These are phyloP conservation scores for Tylopilus sp. DNA, from an alignment of 1,284 basidiomycete species.

Conservation along the genomic window DNA sequence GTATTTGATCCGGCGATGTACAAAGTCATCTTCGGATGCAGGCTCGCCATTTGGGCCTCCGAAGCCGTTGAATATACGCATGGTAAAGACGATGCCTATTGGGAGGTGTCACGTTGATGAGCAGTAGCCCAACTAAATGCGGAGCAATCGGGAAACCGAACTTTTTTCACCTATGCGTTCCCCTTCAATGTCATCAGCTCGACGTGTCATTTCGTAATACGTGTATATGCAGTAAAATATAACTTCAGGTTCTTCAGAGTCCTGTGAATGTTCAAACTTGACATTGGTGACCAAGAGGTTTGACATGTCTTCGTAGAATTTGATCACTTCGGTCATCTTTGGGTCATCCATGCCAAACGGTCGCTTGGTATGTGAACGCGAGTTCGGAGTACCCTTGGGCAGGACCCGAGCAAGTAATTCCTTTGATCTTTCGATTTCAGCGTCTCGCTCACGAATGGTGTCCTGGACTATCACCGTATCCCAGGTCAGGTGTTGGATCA, in stretches of 20 bases:
- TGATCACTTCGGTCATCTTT: conserved; percentile 48
- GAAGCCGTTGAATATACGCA: conserved; percentile 45
- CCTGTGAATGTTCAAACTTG: conserved; percentile 36
- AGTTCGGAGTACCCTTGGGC: conserved; percentile 30
- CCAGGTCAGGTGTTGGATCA: conserved; percentile 2
- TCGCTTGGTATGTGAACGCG: conserved; percentile 32
- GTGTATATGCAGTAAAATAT: conserved; percentile 51
- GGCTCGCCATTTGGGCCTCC: conserved; percentile 33
- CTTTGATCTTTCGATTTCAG: conserved; percentile 59
- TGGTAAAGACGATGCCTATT: conserved; percentile 58
- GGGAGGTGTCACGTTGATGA: conserved; percentile 3
- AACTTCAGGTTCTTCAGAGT: conserved; percentile 41
- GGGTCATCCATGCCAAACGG: conserved; percentile 44
- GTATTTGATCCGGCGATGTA: conserved; percentile 52
- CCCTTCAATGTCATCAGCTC: conserved; percentile 28
- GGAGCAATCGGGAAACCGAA: conserved; percentile 25
- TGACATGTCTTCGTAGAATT: conserved; percentile 60
- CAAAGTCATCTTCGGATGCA: conserved; percentile 33
- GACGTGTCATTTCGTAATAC: conserved; percentile 36
- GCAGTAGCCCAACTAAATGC: background rate
- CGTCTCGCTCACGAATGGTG: conserved; percentile 50
- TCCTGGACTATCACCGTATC: conserved; percentile 42
- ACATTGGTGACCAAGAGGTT: conserved; percentile 52
- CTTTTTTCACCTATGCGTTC: conserved; percentile 37
- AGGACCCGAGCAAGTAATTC: conserved; percentile 41